Evolutionary conservation across 495 filamentous ascomycete species (phyloP).

Genomic region (Aspergillus biplanus): DNA sequence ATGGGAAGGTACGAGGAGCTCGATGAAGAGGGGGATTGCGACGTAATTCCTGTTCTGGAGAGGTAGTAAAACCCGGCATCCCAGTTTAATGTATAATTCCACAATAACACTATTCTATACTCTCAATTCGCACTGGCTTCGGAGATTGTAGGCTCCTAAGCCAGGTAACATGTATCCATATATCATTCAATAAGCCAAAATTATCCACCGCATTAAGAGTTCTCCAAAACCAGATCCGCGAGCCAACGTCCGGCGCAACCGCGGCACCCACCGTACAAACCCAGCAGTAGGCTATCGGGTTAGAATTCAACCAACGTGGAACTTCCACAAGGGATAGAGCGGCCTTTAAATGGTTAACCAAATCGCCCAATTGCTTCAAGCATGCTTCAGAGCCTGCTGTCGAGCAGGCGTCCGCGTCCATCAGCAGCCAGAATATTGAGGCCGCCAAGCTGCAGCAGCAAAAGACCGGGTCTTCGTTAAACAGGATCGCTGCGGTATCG

Average conservation of each 20-base stretch:
- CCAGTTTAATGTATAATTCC: no score
- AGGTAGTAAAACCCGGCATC: no score
- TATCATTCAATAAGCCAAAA: not conserved
- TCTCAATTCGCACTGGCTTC: not conserved
- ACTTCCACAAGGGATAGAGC: not conserved
- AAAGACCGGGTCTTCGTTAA: not conserved
- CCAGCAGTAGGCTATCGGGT: not conserved
- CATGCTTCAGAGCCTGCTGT: not conserved
- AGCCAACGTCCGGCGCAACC: not conserved
- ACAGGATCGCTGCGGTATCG: not conserved
- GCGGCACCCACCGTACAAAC: not conserved
- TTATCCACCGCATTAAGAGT: not conserved
- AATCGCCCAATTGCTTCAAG: not conserved
- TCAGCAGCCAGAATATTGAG: not conserved
- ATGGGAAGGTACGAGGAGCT: no score
- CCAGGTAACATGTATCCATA: slow-evolving; percentile 11
- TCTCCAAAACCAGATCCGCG: not conserved
- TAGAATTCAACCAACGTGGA: not conserved
- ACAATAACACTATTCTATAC: not conserved
- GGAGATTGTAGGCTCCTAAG: not conserved
- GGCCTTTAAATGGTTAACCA: not conserved
- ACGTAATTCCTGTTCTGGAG: no score
- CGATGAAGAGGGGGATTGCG: no score
- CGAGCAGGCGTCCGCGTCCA: not conserved
- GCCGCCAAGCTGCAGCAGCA: not conserved